These are phyloP conservation scores for Phialemoniopsis sp. DNA, from an alignment of 2,329 filamentous ascomycete genomes.

Conservation along the genomic window DNA sequence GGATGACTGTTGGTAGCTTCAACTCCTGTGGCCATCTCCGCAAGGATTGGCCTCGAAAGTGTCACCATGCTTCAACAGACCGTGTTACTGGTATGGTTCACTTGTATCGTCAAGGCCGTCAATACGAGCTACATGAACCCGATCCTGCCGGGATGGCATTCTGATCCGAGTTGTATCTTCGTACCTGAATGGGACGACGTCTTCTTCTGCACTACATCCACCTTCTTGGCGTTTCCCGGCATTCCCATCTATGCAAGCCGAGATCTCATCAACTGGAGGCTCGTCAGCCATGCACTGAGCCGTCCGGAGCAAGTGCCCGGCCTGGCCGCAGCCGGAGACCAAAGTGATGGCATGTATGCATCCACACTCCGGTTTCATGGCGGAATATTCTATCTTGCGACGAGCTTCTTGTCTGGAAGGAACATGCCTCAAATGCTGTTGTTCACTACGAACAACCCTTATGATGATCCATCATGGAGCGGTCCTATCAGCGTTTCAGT, in stretches of 20 bases:
- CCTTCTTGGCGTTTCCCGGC: conserved; percentile 48
- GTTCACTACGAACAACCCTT: conserved; percentile 33
- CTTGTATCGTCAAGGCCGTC: too few relatives aligned
- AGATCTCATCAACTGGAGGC: conserved; percentile 45
- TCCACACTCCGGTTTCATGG: conserved; percentile 23
- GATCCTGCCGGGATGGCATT: too few relatives aligned
- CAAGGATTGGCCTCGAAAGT: too few relatives aligned
- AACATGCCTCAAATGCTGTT: too few relatives aligned
- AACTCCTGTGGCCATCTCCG: too few relatives aligned
- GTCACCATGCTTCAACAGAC: too few relatives aligned
- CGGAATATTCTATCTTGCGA: conserved; percentile 24
- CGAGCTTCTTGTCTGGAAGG: too few relatives aligned
- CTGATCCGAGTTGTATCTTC: too few relatives aligned
- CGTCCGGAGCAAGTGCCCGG: conserved; percentile 60
- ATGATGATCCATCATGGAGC: conserved; percentile 55
- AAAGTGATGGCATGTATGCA: conserved; percentile 28
- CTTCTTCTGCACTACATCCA: conserved; percentile 51
- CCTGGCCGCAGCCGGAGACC: conserved; percentile 45
- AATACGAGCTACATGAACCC: too few relatives aligned
- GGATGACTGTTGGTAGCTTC: too few relatives aligned
- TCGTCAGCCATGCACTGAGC: conserved; percentile 57
- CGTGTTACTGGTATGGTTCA: too few relatives aligned
- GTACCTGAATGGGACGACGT: conserved; percentile 57
- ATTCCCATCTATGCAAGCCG: conserved; percentile 48
- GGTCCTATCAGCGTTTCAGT: conserved; percentile 47